Percentiles rank a stretch among this genome's conserved stretches.
These are phyloP conservation scores for Tolypocladium endophyticum DNA, from an alignment of 2,329 filamentous ascomycete genomes.

Conservation along the genomic window DNA sequence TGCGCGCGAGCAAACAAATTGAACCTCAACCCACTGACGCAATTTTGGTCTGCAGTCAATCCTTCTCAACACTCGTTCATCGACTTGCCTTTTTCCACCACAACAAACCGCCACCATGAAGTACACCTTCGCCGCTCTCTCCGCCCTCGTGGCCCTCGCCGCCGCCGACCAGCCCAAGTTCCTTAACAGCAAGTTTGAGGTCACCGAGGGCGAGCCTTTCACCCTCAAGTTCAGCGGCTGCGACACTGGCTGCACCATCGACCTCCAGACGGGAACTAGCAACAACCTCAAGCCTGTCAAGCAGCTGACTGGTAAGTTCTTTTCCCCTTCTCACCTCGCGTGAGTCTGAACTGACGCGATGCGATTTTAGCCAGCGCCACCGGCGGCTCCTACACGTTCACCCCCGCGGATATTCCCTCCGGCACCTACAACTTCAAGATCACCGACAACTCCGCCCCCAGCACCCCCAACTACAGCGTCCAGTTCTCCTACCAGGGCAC, in stretches of 20 bases:
- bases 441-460: constrained; percentile 11
- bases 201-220: constrained; percentile 19
- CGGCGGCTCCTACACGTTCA: constrained; percentile 17
- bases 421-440: constrained; percentile 25
- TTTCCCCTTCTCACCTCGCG: background rate
- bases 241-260: constrained; percentile 21
- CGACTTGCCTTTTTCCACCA: background rate
- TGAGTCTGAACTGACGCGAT: background rate
- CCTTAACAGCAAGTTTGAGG: constrained; percentile 18
- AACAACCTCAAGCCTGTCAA: constrained; percentile 18
- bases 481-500: constrained; percentile 19
- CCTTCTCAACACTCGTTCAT: background rate
- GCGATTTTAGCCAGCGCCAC: constrained; percentile 7
- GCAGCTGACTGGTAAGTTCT: constrained; percentile 18
- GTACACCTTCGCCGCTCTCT: constrained; percentile 19
- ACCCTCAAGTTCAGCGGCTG: constrained; percentile 21
- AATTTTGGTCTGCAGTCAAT: background rate
- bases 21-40: background rate
- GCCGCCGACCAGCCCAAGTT: constrained; percentile 18
- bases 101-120: constrained; percentile 19
- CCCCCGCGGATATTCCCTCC: constrained; percentile 13
- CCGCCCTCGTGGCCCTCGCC: constrained; percentile 16
- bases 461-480: constrained; percentile 19
- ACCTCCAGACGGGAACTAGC: constrained; percentile 19
- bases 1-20: background rate